Percentiles rank a stretch among this genome's conserved stretches.
phyloP scores from a whole-genome alignment of 208 protist genomes.

The Histomonas meleagridis region DNA sequence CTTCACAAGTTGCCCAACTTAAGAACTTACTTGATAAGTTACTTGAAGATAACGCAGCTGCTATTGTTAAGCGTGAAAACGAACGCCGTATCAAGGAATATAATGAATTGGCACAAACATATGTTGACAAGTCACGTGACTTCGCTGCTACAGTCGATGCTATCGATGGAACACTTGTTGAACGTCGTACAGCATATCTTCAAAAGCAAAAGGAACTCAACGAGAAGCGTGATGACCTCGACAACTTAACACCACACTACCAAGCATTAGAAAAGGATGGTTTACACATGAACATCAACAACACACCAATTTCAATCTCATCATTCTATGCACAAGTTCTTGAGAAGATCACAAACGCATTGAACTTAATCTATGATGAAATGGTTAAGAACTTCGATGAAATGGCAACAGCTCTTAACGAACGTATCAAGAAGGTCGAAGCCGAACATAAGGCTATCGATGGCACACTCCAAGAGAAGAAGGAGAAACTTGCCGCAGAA shows the following conservation, averaged over 20 bases:
- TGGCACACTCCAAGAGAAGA: neutral
- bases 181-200: neutral
- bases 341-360: neutral
- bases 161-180: neutral
- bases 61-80: neutral
- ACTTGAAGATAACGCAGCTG: neutral
- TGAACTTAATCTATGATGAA: neutral
- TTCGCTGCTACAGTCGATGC: neutral
- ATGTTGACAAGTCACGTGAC: neutral
- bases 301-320: neutral
- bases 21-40: neutral
- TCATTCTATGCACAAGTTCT: neutral
- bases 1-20: neutral
- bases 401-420: neutral
- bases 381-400: neutral
- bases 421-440: neutral
- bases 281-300: neutral
- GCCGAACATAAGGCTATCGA: too few relatives aligned
- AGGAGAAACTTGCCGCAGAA: neutral
- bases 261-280: neutral
- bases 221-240: neutral
- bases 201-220: neutral
- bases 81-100: neutral
- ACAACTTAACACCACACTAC: neutral
- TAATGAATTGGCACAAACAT: neutral